Evolutionary conservation across 2,329 filamentous ascomycete species (phyloP).

Genomic region (Berkeleyomyces rouxiae): DNA sequence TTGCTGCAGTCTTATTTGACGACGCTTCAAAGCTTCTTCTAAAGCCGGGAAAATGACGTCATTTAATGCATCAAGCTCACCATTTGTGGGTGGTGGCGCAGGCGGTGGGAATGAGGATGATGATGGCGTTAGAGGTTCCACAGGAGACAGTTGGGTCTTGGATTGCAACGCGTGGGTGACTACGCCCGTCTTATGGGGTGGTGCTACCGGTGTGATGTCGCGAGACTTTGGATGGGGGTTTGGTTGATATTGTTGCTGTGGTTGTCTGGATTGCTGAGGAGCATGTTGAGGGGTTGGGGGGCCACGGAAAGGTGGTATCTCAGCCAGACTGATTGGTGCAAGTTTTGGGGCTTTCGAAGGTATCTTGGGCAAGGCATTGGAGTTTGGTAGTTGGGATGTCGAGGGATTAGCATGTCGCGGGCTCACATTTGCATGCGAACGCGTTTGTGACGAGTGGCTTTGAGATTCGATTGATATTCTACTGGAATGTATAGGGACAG

Average conservation of each 20-base stretch:
- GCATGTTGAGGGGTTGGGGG: slow-evolving; percentile 19
- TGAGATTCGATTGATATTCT: slow-evolving; percentile 5
- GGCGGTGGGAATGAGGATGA: slow-evolving; percentile 39
- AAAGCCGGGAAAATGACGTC: slow-evolving; percentile 88
- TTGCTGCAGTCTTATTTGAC: slow-evolving; percentile 45
- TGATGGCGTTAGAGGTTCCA: slow-evolving; percentile 25
- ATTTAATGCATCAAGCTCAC: slow-evolving; percentile 69
- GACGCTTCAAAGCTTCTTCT: slow-evolving; percentile 74
- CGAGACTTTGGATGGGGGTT: slow-evolving; percentile 15
- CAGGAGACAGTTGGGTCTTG: slow-evolving; percentile 21
- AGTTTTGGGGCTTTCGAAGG: slow-evolving; percentile 17
- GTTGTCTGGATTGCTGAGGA: slow-evolving; percentile 14
- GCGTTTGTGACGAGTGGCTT: background rate
- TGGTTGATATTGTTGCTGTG: background rate
- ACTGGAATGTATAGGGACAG: slow-evolving; percentile 7
- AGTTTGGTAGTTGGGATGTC: background rate
- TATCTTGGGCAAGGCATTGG: background rate
- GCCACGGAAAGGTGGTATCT: slow-evolving; percentile 39
- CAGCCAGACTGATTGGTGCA: slow-evolving; percentile 29
- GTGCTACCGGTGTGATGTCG: slow-evolving; percentile 14
- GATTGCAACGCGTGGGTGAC: slow-evolving; percentile 17
- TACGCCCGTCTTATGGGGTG: slow-evolving; percentile 6
- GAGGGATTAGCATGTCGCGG: background rate
- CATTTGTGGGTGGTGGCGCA: slow-evolving; percentile 40
- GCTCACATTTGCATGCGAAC: background rate